Evolutionary conservation across 345 rosid species (phyloP).

Genomic region (Aegle marmelos): DNA sequence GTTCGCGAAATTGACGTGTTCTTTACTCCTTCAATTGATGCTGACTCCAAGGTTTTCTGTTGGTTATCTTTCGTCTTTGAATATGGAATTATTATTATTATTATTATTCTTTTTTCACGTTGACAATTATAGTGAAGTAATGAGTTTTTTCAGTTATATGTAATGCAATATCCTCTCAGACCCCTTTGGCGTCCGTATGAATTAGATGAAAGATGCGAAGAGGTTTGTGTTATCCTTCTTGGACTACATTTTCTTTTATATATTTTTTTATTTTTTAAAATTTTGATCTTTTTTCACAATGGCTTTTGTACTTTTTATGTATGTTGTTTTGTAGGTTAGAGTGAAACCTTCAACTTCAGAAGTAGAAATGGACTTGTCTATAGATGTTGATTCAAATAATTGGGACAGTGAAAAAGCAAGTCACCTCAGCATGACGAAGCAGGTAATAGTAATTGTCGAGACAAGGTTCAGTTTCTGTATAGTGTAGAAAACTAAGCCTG

Average conservation of each 20-base stretch:
- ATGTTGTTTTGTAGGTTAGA: slow-evolving; percentile 57
- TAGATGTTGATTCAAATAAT: slow-evolving; percentile 50
- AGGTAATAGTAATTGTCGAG: slow-evolving; percentile 37
- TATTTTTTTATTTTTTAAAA: no score
- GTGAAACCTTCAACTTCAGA: slow-evolving; percentile 55
- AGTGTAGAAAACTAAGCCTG: neutral
- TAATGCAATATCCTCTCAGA: slow-evolving; percentile 81
- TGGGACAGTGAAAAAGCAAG: slow-evolving; percentile 41
- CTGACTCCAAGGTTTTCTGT: slow-evolving; percentile 43
- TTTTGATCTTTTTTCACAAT: no score
- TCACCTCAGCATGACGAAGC: slow-evolving; percentile 44
- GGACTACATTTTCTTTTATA: neutral
- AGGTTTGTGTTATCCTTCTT: slow-evolving; percentile 39
- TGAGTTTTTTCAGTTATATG: slow-evolving; percentile 54
- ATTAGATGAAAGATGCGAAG: slow-evolving; percentile 72
- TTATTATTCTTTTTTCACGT: neutral
- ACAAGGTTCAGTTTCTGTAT: neutral
- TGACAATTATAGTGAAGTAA: neutral
- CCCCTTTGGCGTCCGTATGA: slow-evolving; percentile 91
- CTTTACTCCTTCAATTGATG: slow-evolving; percentile 54
- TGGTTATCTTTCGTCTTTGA: neutral
- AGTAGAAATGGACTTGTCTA: slow-evolving; percentile 71
- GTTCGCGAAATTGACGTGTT: slow-evolving; percentile 86
- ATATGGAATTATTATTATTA: neutral
- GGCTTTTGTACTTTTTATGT: neutral